Evolutionary conservation across 2,329 filamentous ascomycete genomes (phyloP), one percentile per base, ranked within the genome.

Genomic region (Apiospora phragmitis): DNA sequence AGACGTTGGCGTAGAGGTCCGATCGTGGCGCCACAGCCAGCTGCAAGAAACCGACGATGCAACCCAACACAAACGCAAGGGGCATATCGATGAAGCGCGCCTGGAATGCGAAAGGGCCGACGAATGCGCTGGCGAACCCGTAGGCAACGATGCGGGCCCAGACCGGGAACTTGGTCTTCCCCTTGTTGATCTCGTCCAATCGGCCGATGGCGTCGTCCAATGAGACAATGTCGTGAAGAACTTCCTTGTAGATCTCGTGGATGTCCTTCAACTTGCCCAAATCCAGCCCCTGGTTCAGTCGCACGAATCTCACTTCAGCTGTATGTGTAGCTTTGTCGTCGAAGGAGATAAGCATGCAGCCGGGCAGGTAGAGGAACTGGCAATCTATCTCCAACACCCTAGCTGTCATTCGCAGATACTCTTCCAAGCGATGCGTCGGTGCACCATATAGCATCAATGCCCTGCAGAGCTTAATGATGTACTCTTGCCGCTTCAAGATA

Each of bases 291-390:
- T 90, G 88, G 0, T 79, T 79, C 0, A 85, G 85, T 16, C 89
- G 85, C 6, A 92, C 89, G 38, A 92, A 88, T 73, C 90, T 88
- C 71, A 92, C 89, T 75, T 92, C 90, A 21, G 89, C 90, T 0
- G 90, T 92, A 73, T 91, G 90, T 0, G 89, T 90, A 0, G 86
- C 82, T 67, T 79, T 81, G 75, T 95, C 93, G 77, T 93, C 94
- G 77, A 98, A 97, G 5, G 94, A 95, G 78, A 97, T 92, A 70
- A 98, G 93, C 95, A 98, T 98, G 77, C 93, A 97, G 0, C 93
- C 93, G 0, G 95, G 94, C 41, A 97, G 89, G 79, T 97, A 98
- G 29, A 97, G 83, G 75, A 96, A 97, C 76, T 97, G 94, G 7
- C 92, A 92, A 74, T 97, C 93, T 21, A 97, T 95, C 80, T 95